phyloP scores from a whole-genome alignment of 2,329 filamentous ascomycete species.

The Cytospora piceae region DNA sequence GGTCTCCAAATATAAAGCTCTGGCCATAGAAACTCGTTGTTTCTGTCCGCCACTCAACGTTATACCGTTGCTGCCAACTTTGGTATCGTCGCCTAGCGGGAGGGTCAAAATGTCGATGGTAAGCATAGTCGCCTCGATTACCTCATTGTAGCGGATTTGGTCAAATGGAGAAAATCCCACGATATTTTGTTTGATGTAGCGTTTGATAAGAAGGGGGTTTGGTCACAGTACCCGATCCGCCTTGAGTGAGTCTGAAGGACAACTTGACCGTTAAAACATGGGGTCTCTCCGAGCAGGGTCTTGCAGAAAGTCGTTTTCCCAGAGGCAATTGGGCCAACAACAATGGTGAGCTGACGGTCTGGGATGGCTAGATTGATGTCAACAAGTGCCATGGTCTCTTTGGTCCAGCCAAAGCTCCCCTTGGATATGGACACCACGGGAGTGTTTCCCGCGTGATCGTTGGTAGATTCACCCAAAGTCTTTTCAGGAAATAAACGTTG shows the following conservation, averaged over 20 bases:
- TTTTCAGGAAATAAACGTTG: not conserved
- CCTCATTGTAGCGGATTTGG: conserved; percentile 37
- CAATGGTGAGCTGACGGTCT: conserved; percentile 34
- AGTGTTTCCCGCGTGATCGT: not conserved
- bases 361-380: conserved; percentile 42
- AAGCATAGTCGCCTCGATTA: conserved; percentile 40
- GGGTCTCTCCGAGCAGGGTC: conserved; percentile 40
- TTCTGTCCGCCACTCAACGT: conserved; percentile 44
- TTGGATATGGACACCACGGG: conserved; percentile 24
- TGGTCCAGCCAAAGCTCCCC: conserved; percentile 43
- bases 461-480: not conserved
- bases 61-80: conserved; percentile 43
- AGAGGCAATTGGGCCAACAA: conserved; percentile 44
- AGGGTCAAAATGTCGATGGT: conserved; percentile 37
- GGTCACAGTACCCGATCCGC: conserved; percentile 38
- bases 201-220: conserved; percentile 25
- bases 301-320: conserved; percentile 45
- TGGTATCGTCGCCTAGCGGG: conserved; percentile 41
- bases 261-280: conserved; percentile 21
- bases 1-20: conserved; percentile 33
- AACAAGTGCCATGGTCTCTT: conserved; percentile 36
- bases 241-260: not conserved
- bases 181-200: conserved; percentile 26
- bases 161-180: conserved; percentile 23
- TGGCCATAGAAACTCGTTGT: conserved; percentile 36